A percentile compares a stretch with the other conserved stretches of the same genome.
Conservation (phyloP, 495 filamentous ascomycete species). For the Neurospora discreta region DNA sequence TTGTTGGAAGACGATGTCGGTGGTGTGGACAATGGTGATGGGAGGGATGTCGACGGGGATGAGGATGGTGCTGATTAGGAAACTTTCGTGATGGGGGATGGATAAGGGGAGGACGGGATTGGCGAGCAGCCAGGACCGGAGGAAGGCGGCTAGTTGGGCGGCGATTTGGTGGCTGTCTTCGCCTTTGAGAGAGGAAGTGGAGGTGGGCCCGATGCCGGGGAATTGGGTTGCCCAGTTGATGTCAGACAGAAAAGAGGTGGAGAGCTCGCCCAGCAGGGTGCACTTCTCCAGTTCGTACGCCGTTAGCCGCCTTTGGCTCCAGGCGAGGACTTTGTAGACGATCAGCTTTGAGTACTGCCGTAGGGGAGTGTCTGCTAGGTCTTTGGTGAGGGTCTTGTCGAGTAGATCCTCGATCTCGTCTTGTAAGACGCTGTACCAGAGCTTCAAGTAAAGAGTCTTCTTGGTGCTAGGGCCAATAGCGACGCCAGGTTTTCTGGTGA, state of each 20-base stretch:
- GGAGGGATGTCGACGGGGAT: slow-evolving; percentile 82
- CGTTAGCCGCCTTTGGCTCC: slow-evolving; percentile 41
- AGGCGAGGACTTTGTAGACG: slow-evolving; percentile 36
- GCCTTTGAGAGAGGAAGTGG: neutral
- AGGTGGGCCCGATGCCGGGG: slow-evolving; percentile 26
- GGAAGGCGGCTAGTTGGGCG: slow-evolving; percentile 18
- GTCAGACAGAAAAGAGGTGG: slow-evolving; percentile 27
- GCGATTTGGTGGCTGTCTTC: slow-evolving; percentile 15
- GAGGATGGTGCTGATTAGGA: slow-evolving; percentile 37
- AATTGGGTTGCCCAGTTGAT: slow-evolving; percentile 33
- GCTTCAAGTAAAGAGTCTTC: slow-evolving; percentile 52
- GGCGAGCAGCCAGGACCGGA: slow-evolving; percentile 27
- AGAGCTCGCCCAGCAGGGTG: slow-evolving; percentile 39
- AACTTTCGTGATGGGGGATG: neutral
- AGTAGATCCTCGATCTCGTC: slow-evolving; percentile 50
- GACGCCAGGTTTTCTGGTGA: slow-evolving; percentile 35
- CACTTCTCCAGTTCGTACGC: slow-evolving; percentile 49
- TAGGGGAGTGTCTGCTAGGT: slow-evolving; percentile 30
- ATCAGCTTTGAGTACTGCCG: slow-evolving; percentile 36
- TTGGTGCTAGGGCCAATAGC: slow-evolving; percentile 24
- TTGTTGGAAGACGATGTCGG: slow-evolving; percentile 50
- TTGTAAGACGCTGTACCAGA: slow-evolving; percentile 70
- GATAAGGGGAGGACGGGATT: slow-evolving; percentile 26
- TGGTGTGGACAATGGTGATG: slow-evolving; percentile 73
- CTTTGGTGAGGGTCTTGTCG: slow-evolving; percentile 22